These are phyloP conservation scores for Lyophyllum shimeji DNA, from an alignment of 768 basidiomycete genomes.

Conservation along the genomic window DNA sequence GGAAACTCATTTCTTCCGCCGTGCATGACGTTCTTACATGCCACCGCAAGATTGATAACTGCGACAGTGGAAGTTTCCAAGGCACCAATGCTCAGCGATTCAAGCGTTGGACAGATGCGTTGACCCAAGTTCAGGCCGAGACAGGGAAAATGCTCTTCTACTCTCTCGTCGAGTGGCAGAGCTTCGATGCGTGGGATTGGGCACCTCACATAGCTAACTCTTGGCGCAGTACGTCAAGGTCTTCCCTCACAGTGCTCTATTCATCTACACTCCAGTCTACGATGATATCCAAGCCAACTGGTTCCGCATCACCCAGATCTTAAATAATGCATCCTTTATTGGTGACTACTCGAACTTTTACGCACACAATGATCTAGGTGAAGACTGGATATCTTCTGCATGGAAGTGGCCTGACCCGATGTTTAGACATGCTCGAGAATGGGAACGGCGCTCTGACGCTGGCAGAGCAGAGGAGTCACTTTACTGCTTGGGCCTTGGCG, in stretches of 20 bases:
- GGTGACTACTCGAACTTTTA: constrained; percentile 37
- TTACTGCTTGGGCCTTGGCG: constrained; percentile 56
- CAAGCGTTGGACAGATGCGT: constrained; percentile 24
- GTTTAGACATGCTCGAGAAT: constrained; percentile 30
- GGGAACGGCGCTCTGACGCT: constrained; percentile 50
- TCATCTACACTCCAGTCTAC: constrained; percentile 12
- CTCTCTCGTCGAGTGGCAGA: constrained; percentile 26
- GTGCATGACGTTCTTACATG: neutral
- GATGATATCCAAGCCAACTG: constrained; percentile 24
- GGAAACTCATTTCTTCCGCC: neutral
- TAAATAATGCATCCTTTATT: constrained; percentile 27
- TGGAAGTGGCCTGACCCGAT: neutral
- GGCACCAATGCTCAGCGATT: constrained; percentile 23
- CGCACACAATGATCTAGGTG: constrained; percentile 53
- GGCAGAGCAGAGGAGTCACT: constrained; percentile 53
- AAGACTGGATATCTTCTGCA: neutral
- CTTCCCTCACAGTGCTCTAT: neutral
- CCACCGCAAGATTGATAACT: constrained; percentile 19
- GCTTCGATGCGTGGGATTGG: constrained; percentile 28
- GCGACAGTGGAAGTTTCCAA: constrained; percentile 16
- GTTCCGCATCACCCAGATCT: constrained; percentile 21
- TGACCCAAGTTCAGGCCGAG: constrained; percentile 21
- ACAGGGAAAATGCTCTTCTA: constrained; percentile 26
- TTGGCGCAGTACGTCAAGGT: constrained; percentile 20
- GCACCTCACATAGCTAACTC: constrained; percentile 23